These are phyloP conservation scores for Aspergillus mulundensis DNA, from an alignment of 495 filamentous ascomycete species.

Conservation along the genomic window DNA sequence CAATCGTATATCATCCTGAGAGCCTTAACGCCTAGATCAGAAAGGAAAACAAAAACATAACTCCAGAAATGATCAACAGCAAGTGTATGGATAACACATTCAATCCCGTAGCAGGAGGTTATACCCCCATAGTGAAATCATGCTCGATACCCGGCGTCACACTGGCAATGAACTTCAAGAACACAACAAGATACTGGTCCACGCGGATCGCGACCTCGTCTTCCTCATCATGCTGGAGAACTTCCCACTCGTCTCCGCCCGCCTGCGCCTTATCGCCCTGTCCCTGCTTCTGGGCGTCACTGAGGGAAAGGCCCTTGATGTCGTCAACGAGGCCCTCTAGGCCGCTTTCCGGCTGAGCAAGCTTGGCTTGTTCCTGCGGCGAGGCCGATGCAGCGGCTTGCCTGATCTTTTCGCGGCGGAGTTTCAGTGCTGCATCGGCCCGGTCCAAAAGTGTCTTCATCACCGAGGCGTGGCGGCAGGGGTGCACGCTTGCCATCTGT, in stretches of 20 bases:
- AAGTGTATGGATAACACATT: not conserved
- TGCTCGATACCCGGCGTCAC: constrained; percentile 97
- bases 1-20: not conserved
- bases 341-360: constrained; percentile 51
- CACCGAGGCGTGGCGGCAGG: constrained; percentile 87
- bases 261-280: constrained; percentile 53
- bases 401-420: constrained; percentile 76
- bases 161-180: constrained; percentile 96
- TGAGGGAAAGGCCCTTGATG: constrained; percentile 43
- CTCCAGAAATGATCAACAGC: not conserved
- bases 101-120: constrained; percentile 12
- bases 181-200: constrained; percentile 96
- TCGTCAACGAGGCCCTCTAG: constrained; percentile 64
- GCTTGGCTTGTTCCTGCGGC: constrained; percentile 22
- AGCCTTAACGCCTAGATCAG: not conserved
- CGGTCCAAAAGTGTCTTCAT: constrained; percentile 98
- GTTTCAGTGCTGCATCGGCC: constrained; percentile 86
- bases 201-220: constrained; percentile 89
- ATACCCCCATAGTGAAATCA: constrained; percentile 98
- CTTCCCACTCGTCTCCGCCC: constrained; percentile 83
- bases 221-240: constrained; percentile 62
- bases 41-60: not conserved
- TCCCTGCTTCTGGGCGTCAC: constrained; percentile 31
- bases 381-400: constrained; percentile 10
- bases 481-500: constrained; percentile 96